Percentiles rank a stretch among this genome's conserved stretches.
These are phyloP conservation scores for Chloranthus sessilifolius DNA, from an alignment of 164 flowering plant species.

Conservation along the genomic window DNA sequence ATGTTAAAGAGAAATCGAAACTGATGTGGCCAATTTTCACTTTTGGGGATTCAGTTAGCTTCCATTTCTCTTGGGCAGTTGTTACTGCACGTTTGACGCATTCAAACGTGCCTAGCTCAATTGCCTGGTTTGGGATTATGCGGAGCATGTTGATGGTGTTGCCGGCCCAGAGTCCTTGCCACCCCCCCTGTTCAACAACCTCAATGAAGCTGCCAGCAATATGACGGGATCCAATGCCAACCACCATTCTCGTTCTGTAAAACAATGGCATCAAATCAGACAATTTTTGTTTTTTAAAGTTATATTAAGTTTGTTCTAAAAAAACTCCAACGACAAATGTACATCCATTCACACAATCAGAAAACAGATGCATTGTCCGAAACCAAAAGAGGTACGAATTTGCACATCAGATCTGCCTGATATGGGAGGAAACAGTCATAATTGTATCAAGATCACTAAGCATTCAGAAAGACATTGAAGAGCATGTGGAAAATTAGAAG, in stretches of 20 bases:
- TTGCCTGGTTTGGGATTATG: constrained; percentile 93
- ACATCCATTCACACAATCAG: no score
- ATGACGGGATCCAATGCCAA: constrained; percentile 80
- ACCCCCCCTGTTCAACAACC: constrained; percentile 81
- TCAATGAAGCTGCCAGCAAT: constrained; percentile 82
- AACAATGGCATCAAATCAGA: no score
- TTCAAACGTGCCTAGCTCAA: constrained; percentile 92
- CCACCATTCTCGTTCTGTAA: constrained; percentile 93
- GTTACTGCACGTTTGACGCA: constrained; percentile 82
- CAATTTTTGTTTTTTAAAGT: no score
- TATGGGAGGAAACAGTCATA: no score
- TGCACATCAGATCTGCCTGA: no score
- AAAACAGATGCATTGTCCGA: no score
- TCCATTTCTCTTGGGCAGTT: constrained; percentile 68
- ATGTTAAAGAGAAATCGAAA: constrained; percentile 54
- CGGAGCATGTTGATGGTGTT: constrained; percentile 88
- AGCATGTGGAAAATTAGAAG: no score
- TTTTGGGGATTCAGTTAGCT: constrained; percentile 37
- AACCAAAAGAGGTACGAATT: no score
- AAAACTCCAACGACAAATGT: no score
- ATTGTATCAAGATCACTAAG: no score
- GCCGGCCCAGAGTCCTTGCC: constrained; percentile 97
- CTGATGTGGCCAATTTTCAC: constrained; percentile 55
- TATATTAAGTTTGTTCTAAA: no score
- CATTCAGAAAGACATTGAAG: no score